Base-by-base conservation (phyloP, 306 rosid genomes). In the Myrica gale region DNA sequence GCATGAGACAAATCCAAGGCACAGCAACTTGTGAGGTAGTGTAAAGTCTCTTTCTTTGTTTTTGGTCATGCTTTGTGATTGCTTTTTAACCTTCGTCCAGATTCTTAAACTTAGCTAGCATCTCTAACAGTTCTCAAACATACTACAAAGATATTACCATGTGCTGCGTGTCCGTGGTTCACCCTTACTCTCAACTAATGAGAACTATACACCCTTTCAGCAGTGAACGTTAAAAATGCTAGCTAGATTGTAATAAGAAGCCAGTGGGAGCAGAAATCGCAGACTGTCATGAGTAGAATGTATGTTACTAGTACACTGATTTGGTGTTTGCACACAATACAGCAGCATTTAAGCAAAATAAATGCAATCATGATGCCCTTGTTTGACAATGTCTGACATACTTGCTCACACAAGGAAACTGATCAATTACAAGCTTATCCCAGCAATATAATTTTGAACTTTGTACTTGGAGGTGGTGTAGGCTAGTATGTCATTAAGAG, bases 21-120 rank as follows among this genome's bases (percentile, higher is more conserved):
- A 58, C 81, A 75, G 80, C 76, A 70, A 71, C 92, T 70, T 78
- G 58, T 44, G 91, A 95, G 99, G 99, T 92, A 92, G 54, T 73
- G 37, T 15, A 76, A 76, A 15, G 76, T 45, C 9, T 63, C 54
- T 68, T 80, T 10, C 57, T 83, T 74, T 32, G 54, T 15, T 7
- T 16, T 60, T 26, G 3, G 39, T 57, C 26, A 19, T 44, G 46
- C 58, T 9, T 52, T 53, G 37, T 41, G 20, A 41, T 32, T 65
- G 45, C 69, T 41, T 17, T 41, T 19, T 15, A 41, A 17, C 48
- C 50, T 17, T 57, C n/a, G 26, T 17, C 26, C 70, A 1, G 26
- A 60, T 57, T 57, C 10, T 21, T 57, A 20, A 57, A 57, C 32
- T 57, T 57, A 9, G 13, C 15, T 57, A 9, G 63, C 63, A 10